phyloP scores from a whole-genome alignment of 179 eudicot species.

The Drosera spatulata region DNA sequence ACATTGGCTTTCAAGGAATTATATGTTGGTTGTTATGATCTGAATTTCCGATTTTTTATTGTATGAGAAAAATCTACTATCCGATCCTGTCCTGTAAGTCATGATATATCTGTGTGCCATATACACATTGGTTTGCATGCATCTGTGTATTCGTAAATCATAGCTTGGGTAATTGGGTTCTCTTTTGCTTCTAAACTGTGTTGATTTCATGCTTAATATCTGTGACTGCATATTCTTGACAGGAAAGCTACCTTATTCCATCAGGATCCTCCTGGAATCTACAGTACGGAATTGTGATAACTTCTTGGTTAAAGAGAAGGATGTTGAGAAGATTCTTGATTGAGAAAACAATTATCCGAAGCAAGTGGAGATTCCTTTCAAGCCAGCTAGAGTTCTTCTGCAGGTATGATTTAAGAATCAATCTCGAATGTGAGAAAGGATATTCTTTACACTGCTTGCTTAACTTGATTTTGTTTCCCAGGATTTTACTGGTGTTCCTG shows the following conservation, averaged over 20 bases:
- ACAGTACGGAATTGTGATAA: constrained; percentile 87
- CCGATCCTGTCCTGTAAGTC: no score
- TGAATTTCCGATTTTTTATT: not conserved
- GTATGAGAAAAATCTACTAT: no score
- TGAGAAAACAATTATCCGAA: constrained; percentile 87
- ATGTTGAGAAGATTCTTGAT: constrained; percentile 89
- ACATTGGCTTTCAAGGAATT: not conserved
- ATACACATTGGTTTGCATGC: no score
- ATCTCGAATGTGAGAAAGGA: no score
- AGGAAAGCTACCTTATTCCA: constrained; percentile 75
- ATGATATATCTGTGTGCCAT: no score
- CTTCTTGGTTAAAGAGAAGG: constrained; percentile 65
- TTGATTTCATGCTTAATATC: no score
- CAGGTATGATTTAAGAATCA: constrained; percentile 58
- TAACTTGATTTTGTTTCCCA: constrained; percentile 6
- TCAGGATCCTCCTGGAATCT: constrained; percentile 73
- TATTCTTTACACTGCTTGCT: not conserved
- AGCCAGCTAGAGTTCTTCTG: constrained; percentile 81
- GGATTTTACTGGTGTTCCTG: constrained; percentile 98
- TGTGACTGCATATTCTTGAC: constrained; percentile 9
- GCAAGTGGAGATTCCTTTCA: constrained; percentile 76
- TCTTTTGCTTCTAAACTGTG: no score
- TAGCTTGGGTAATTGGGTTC: no score
- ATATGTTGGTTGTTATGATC: not conserved
- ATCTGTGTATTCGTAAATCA: no score